Evolutionary conservation across 108 stramenopile genomes (phyloP), one percentile per base, ranked within the genome.

Genomic region (Aurantiochytrium sp.): DNA sequence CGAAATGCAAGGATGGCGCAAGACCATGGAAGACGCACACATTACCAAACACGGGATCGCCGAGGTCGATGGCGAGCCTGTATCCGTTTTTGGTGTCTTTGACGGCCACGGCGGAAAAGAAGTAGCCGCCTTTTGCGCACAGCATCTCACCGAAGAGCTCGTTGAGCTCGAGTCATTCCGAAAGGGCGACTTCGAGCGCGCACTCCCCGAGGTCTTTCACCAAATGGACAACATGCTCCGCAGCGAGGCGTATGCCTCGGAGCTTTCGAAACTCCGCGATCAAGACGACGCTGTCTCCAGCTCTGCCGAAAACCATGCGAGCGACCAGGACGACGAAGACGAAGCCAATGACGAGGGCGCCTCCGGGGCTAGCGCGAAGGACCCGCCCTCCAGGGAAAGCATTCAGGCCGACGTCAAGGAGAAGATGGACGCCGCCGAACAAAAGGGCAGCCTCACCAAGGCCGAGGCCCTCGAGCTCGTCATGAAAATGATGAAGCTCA

Each of bases 1-100:
- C 5, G 96, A 96, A 88, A 97, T 97, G 97, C 97, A 98, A 89
- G 98, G 98, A 5, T 99, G 98, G 98, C 93, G 98, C 83, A 97
- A 97, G 87, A 91, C 92, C 91, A 98, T 98, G 98, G 98, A 99
- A 91, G 98, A 99, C 91, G 96, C 98, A 5, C 98, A 99, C 91
- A 92, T 98, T 19, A 96, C 97, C 19, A 89, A 91, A 58, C 94
- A 96, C 2, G 93, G 94, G 44, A 83, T 96, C 21, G 87, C 93
- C 0, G 53, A 57, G 21, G 47, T 21, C 18, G n/a, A 47, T 6
- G 60, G 19, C 6, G 88, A 23, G 19, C 29, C 58, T 21, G 25
- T 92, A 35, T 28, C 91, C 6, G 2, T 94, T 5, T 94, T 92
- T 59, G 97, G 96, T 25, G 97, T 97, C 6, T 98, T 98, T 91